These are phyloP conservation scores for Microstegium vimineum DNA, from an alignment of 176 grass and related monocot genomes.

Conservation along the genomic window DNA sequence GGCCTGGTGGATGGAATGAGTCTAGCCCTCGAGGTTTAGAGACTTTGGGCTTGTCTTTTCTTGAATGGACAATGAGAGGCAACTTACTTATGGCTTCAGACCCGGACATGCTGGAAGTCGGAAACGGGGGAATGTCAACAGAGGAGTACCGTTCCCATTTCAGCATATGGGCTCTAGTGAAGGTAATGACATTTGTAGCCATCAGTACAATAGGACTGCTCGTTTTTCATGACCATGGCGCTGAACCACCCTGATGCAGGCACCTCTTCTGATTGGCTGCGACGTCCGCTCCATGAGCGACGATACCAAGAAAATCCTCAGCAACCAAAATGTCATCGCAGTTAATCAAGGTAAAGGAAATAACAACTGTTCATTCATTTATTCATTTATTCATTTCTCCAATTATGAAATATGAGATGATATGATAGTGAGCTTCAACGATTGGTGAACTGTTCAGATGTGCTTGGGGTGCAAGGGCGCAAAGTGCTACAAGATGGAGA, in stretches of 20 bases:
- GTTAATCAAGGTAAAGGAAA: conserved; percentile 64
- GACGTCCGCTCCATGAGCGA: conserved; percentile 50
- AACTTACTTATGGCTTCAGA: conserved; percentile 9
- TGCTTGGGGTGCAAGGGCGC: conserved; percentile 48
- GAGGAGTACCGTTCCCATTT: conserved; percentile 49
- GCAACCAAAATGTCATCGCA: conserved; percentile 70
- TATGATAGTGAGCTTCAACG: neutral
- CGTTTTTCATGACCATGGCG: neutral
- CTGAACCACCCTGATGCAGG: conserved; percentile 29
- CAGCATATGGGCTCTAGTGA: conserved; percentile 52
- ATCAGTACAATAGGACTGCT: neutral
- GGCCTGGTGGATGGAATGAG: conserved; percentile 72
- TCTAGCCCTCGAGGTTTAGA: neutral
- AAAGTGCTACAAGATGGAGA: conserved; percentile 38
- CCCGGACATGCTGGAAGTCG: conserved; percentile 56
- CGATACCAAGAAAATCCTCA: conserved; percentile 46
- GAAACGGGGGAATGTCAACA: conserved; percentile 41
- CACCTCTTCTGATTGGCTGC: conserved; percentile 68
- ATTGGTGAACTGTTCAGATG: conserved; percentile 23
- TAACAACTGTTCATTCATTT: too few relatives aligned
- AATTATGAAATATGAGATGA: neutral
- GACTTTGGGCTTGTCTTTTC: neutral
- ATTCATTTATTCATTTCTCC: neutral
- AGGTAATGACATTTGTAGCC: conserved; percentile 29
- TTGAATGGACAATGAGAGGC: neutral